Conservation (phyloP, 371 early-diverging fungal species). For the Mortierella sp. region DNA sequence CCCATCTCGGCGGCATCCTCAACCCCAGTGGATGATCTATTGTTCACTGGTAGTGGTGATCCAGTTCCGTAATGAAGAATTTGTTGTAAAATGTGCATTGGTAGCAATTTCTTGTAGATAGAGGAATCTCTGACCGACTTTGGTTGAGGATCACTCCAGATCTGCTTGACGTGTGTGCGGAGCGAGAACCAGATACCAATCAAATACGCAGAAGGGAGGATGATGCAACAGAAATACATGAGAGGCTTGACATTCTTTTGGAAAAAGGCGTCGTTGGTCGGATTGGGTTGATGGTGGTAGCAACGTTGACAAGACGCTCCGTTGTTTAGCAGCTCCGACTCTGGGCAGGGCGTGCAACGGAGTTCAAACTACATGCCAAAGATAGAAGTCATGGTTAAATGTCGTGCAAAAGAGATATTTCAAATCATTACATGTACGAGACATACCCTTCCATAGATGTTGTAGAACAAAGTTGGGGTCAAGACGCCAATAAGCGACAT, state of each 20-base stretch:
- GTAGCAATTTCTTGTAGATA: conserved; percentile 55
- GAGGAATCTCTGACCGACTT: conserved; percentile 58
- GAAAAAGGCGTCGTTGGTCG: conserved; percentile 87
- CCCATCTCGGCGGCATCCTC: conserved; percentile 40
- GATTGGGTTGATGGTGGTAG: conserved; percentile 75
- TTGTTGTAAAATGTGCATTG: conserved; percentile 55
- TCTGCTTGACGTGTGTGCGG: conserved; percentile 90
- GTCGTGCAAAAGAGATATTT: not conserved
- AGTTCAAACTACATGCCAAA: conserved; percentile 65
- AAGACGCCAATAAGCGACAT: conserved; percentile 94
- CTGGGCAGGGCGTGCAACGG: conserved; percentile 68
- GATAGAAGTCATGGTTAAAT: not conserved
- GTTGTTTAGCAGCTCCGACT: conserved; percentile 30
- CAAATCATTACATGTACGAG: not conserved
- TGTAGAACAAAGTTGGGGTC: conserved; percentile 95
- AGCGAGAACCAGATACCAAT: conserved; percentile 95
- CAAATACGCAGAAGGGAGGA: conserved; percentile 89
- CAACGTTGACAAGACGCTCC: conserved; percentile 72
- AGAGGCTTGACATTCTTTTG: conserved; percentile 85
- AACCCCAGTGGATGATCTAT: not conserved
- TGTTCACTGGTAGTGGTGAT: conserved; percentile 3
- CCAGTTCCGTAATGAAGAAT: conserved; percentile 51
- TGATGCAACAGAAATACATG: conserved; percentile 90
- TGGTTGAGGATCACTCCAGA: conserved; percentile 74
- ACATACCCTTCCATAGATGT: conserved; percentile 85